Base-by-base conservation (phyloP, 768 basidiomycete genomes). In the Tricholoma hemisulphureum region DNA sequence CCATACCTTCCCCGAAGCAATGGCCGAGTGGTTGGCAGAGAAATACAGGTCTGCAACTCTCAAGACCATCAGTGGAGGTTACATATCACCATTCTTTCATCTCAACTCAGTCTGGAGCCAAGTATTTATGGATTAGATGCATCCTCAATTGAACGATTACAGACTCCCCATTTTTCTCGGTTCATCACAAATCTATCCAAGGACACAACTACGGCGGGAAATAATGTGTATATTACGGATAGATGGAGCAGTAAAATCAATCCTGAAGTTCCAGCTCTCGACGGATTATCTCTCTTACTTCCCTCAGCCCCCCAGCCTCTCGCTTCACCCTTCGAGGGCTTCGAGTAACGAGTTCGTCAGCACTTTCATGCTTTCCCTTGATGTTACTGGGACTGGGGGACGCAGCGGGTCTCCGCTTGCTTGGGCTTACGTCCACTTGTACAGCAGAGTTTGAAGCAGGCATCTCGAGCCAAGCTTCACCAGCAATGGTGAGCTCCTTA, bases 211-310 rank as follows among this genome's bases (percentile, higher is more conserved):
- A 58, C 58, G 50, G 59, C 18, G 60, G 50, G 46, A 49, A 62
- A 58, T 54, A 53, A 54, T 56, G 57, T 61, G 14, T 51, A 37
- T 55, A 49, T 49, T 29, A 49, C 28, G 46, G 26, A 57, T 67
- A 73, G 58, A 73, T 71, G 62, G 61, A 75, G 76, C 70, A 75
- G 61, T 55, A 64, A 55, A 61, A 57, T 77, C 67, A 83, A 66
- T 90, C 89, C 53, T 85, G 77, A 61, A 86, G 69, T 72, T 92
- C 90, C 64, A 93, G 73, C 74, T 93, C 91, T 61, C 80, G 77
- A 64, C 89, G 80, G 66, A 93, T 89, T 65, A 90, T 86, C 71
- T 93, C 91, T 57, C 91, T 76, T 29, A 93, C 91, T 68, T 89
- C 83, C 35, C 91, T 80, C 63, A 93, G 75, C 0, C 91, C 89